Percentiles rank a stretch among this genome's conserved stretches.
phyloP scores from a whole-genome alignment of 352 stramenopile species.

The Phytophthora sansomeana region DNA sequence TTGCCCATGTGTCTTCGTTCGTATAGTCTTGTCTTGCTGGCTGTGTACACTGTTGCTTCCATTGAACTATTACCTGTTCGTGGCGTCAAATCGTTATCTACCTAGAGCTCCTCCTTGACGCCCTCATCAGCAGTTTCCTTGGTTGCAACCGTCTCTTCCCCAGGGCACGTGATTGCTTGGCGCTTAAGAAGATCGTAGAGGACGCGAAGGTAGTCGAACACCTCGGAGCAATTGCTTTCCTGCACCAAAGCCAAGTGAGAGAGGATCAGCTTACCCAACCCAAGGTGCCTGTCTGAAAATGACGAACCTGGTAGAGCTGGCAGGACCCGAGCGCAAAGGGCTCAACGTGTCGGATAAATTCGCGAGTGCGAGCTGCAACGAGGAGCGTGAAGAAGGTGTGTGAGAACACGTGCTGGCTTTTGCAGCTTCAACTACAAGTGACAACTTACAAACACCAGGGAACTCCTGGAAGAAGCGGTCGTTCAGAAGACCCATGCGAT shows the following conservation, averaged over 20 bases:
- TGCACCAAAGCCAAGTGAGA: constrained; percentile 7
- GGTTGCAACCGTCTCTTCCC: constrained; percentile 1
- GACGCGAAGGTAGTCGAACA: constrained; percentile 70
- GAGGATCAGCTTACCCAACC: background rate
- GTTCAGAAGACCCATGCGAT: constrained; percentile 71
- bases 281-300: background rate
- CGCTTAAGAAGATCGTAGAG: constrained; percentile 59
- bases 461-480: constrained; percentile 75
- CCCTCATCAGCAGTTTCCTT: constrained; percentile 36
- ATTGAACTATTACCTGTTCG: background rate
- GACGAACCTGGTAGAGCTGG: constrained; percentile 57
- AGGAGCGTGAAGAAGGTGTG: background rate
- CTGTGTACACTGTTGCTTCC: background rate
- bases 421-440: background rate
- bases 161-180: constrained; percentile 42
- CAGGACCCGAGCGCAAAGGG: constrained; percentile 68
- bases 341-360: constrained; percentile 75
- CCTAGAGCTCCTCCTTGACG: constrained; percentile 60
- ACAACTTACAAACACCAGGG: constrained; percentile 55
- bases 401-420: constrained; percentile 11
- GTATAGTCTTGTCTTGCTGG: background rate
- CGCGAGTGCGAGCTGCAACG: constrained; percentile 50
- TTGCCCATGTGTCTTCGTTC: background rate
- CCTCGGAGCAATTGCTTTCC: constrained; percentile 64
- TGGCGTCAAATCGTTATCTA: constrained; percentile 1